phyloP scores from a whole-genome alignment of 495 filamentous ascomycete genomes.

The Xylaria curta region DNA sequence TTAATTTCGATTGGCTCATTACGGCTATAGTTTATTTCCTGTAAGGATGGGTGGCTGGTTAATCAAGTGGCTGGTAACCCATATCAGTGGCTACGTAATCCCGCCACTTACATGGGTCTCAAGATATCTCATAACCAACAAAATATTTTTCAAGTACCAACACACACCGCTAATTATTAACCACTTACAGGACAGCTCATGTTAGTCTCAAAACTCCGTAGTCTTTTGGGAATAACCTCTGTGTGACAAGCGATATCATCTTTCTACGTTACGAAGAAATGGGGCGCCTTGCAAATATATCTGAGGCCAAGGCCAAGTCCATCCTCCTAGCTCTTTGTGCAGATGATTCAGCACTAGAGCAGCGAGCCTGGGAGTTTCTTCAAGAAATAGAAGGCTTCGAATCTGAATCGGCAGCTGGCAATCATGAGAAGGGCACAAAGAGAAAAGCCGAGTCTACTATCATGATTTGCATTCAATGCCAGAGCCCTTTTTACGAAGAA shows the following conservation, averaged over 20 bases:
- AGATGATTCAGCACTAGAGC: not conserved
- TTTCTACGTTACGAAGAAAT: not conserved
- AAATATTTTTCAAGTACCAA: too few relatives aligned
- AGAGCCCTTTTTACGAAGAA: not conserved
- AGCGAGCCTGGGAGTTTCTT: not conserved
- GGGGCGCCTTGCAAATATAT: not conserved
- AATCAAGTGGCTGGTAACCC: not conserved
- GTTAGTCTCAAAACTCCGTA: not conserved
- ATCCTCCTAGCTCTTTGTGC: conserved; percentile 2
- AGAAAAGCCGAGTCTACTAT: not conserved
- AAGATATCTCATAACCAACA: not conserved
- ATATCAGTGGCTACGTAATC: not conserved
- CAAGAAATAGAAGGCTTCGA: not conserved
- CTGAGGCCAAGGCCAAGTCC: not conserved
- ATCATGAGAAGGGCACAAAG: not conserved
- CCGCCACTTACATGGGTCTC: not conserved
- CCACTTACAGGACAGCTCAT: too few relatives aligned
- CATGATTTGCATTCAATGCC: conserved; percentile 4
- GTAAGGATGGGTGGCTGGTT: not conserved
- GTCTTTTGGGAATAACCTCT: not conserved
- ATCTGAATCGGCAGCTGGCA: not conserved
- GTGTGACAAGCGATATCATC: not conserved
- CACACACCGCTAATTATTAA: not conserved
- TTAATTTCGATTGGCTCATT: not conserved
- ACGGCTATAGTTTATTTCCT: not conserved